A percentile compares a stretch with the other conserved stretches of the same genome.
Conservation (phyloP, 345 rosid genomes). For the Cardamine chenopodiifolia region DNA sequence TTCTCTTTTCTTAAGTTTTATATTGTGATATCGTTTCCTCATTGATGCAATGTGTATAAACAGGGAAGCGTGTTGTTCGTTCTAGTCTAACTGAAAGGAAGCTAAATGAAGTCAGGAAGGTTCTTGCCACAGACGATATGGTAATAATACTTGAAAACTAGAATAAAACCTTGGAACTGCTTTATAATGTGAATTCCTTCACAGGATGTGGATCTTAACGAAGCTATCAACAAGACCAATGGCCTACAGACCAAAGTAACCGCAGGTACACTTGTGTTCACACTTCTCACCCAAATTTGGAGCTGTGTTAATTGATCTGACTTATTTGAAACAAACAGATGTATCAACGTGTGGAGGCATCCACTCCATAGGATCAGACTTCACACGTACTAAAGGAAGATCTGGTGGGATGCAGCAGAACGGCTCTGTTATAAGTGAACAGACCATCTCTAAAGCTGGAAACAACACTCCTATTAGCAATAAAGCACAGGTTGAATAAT, state of each 20-base stretch:
- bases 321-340: conserved; percentile 39
- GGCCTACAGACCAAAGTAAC: conserved; percentile 27
- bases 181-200: conserved; percentile 24
- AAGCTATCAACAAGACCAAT: conserved; percentile 38
- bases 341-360: conserved; percentile 82
- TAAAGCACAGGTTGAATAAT: conserved; percentile 57
- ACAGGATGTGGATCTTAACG: conserved; percentile 62
- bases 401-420: conserved; percentile 60
- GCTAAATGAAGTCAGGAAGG: conserved; percentile 76
- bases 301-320: not conserved
- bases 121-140: conserved; percentile 57
- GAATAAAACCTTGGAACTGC: not conserved
- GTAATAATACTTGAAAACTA: conserved; percentile 38
- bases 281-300: conserved; percentile 11
- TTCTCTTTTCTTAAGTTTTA: not conserved
- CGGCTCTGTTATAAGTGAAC: conserved; percentile 62
- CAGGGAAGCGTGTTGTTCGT: conserved; percentile 89
- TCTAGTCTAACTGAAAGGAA: conserved; percentile 66
- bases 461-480: conserved; percentile 74
- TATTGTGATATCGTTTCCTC: not conserved
- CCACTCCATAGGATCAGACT: conserved; percentile 91
- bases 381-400: conserved; percentile 77
- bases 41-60: conserved; percentile 29
- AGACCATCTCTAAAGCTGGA: conserved; percentile 55
- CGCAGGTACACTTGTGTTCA: conserved; percentile 23